Conservation (phyloP, 257 asterid genomes). For the Solanum pimpinellifolium region DNA sequence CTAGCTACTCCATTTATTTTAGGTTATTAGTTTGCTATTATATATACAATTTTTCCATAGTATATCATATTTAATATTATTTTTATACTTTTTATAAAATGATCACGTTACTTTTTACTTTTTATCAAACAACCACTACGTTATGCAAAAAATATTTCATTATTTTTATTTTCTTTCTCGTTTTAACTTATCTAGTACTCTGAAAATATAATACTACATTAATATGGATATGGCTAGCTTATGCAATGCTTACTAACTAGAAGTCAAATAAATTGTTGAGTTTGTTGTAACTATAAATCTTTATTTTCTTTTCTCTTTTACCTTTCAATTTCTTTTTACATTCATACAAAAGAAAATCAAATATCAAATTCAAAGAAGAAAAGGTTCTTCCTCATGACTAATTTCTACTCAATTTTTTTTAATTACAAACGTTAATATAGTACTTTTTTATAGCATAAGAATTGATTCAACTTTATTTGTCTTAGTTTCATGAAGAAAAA, state of each 20-base stretch:
- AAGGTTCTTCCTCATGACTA: background rate
- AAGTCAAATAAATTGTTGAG: slow-evolving; percentile 14
- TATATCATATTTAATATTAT: background rate
- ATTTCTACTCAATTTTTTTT: background rate
- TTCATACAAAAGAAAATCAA: background rate
- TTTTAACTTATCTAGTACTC: background rate
- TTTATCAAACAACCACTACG: background rate
- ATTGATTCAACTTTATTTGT: too few relatives aligned
- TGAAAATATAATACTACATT: background rate
- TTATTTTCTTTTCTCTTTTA: background rate
- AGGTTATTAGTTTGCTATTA: too few relatives aligned
- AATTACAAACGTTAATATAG: too few relatives aligned
- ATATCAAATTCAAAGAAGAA: too few relatives aligned
- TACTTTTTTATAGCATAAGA: too few relatives aligned
- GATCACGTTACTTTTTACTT: accelerated
- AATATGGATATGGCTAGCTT: background rate
- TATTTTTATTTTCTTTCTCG: background rate
- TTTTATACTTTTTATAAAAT: background rate
- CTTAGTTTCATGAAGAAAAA: background rate
- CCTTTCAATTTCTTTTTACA: background rate
- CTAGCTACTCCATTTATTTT: too few relatives aligned
- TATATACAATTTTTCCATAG: too few relatives aligned
- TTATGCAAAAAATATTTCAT: background rate
- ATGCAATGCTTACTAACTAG: background rate
- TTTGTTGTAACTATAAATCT: slow-evolving; percentile 10